Conservation (phyloP, 495 filamentous ascomycete species). For the Tuber melanosporum region DNA sequence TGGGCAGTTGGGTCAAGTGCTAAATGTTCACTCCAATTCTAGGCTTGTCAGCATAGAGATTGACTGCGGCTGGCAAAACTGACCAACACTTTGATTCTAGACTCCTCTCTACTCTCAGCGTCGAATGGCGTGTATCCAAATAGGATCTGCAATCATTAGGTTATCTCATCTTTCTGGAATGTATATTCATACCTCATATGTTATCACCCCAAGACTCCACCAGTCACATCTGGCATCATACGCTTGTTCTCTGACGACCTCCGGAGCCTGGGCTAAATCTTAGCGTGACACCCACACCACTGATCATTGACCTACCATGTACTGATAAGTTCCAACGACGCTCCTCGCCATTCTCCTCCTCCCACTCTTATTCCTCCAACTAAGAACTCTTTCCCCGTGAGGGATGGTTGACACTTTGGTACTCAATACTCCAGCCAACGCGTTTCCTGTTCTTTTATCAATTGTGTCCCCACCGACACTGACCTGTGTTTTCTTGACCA, state of each 20-base stretch:
- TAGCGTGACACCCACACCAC: not conserved
- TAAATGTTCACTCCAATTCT: constrained; percentile 49
- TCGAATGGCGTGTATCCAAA: constrained; percentile 89
- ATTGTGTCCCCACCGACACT: constrained; percentile 65
- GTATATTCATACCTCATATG: constrained; percentile 60
- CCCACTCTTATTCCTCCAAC: constrained; percentile 70
- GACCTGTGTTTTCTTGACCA: constrained; percentile 70
- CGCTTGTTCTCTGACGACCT: constrained; percentile 71
- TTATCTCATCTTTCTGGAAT: not conserved
- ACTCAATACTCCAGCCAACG: constrained; percentile 17
- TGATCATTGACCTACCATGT: constrained; percentile 50
- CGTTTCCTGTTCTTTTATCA: constrained; percentile 54
- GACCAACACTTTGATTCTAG: constrained; percentile 73
- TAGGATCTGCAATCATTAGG: constrained; percentile 55
- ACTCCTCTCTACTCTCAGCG: constrained; percentile 68
- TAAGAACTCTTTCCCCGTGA: constrained; percentile 55
- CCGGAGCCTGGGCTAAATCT: constrained; percentile 57
- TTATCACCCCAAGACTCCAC: constrained; percentile 91
- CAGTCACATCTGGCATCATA: constrained; percentile 93
- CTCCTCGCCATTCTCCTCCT: constrained; percentile 69
- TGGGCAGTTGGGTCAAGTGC: constrained; percentile 59
- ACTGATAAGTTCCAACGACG: constrained; percentile 93
- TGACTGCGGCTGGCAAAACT: constrained; percentile 43
- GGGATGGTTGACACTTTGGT: constrained; percentile 26
- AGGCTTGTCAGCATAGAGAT: not conserved